Base-by-base conservation (phyloP, 768 basidiomycete species). In the Pleurotus platypus region DNA sequence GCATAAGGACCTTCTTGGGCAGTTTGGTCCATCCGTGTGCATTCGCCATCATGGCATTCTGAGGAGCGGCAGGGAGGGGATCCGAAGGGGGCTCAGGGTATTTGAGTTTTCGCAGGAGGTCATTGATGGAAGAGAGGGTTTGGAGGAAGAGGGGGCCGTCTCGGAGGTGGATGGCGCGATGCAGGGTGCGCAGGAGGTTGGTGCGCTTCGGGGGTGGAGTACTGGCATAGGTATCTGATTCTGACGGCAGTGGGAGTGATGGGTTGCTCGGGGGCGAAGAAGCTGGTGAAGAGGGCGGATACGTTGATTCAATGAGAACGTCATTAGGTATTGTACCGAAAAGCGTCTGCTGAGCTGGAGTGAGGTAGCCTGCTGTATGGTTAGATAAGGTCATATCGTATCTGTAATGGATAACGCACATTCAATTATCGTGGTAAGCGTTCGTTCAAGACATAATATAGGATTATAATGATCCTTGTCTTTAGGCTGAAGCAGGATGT, bases 381-480 rank as follows among this genome's bases (percentile, higher is more conserved):
- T 67, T 11, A 64, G 54, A 57, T 40, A 56, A 20, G 18, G 47
- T 16, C 4, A 15, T 57, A 55, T 58, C 18, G 53, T 37, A 40
- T 46, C 18, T 38, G 13, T 20, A 24, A 38, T 13, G 30, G 35
- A 30, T n/a, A 66, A 66, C 82, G 30, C 57, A 89, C 89, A 80
- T 70, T 89, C 81, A 58, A 92, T 71, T 46, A 93, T 91, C 49
- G 84, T 84, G 67, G 85, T 78, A 26, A 94, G 70, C 9, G 86
- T 80, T 58, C 79, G 77, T 72, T 90, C 87, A 35, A 94, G 74
- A 65, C 89, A 89, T 77, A 87, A 80, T 56, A 94, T 86, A 12
- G 92, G 92, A 66, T 90, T 88, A 70, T 92, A 94, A 62, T 92
- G 89, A 63, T 94, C 90, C 62, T 84, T 84, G 75, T 94, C 91